Evolutionary conservation across 1,139 yeast species (phyloP), one percentile per base, ranked within the genome.

Genomic region (Blastobotrys indianensis): DNA sequence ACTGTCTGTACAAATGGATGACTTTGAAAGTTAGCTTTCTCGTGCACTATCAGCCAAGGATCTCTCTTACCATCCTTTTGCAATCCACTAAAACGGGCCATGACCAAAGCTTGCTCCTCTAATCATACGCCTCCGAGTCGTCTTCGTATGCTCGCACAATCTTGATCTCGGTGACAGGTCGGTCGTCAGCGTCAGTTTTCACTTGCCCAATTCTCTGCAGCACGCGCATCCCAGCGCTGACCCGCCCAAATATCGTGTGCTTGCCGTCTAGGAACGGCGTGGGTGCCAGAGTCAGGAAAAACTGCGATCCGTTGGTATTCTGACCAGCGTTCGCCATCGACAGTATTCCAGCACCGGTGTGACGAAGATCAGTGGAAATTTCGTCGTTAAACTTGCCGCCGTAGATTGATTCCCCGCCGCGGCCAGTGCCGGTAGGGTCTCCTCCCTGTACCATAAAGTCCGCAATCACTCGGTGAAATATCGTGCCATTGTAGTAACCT

Each of bases 161-260:
- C 34, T 49, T 48, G 35, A 59, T 47, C 17, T 52, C 54, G 37
- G 61, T 60, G 17, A 74, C 39, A 1, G 80, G 81, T 12, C 58
- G 55, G 46, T 66, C 68, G 32, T 69, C 69, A 0, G 66, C 62
- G 16, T 65, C 62, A 32, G 75, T 55, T 45, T 77, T 80, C n/a
- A 74, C 72, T 35, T 73, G 73, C 4, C 73, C 67, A 23, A 82
- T 77, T 33, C 73, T 68, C 42, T 74, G 65, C 11, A 79, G 70
- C n/a, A 70, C 74, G 60, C 72, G 65, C 41, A 79, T 70, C 1
- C 78, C 79, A 1, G 76, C 79, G 9, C 69, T 72, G 9, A 82
- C 71, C 51, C 78, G 75, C 1, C 92, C 94, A 53, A 84, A 71
- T n/a, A 79, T 63, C 0, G 78, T 76, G 53, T 70, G 73, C 48